Base-by-base conservation (phyloP, 108 stramenopile genomes). In the Nannochloropsis granulata region DNA sequence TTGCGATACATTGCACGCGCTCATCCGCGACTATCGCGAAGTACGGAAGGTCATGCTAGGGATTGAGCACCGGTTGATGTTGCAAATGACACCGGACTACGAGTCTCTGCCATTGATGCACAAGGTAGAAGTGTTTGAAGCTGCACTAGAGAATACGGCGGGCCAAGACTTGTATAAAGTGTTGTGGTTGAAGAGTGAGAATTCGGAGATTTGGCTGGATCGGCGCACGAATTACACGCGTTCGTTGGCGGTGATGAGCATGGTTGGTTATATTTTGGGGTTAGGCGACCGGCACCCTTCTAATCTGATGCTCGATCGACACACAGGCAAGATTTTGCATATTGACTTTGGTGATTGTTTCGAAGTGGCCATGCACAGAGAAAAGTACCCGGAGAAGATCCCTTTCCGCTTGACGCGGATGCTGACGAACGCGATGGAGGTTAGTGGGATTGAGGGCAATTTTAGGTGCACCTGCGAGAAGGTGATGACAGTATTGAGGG, bases 341-440 rank as follows among this genome's bases (percentile, higher is more conserved):
- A 97, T 98, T 88, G 97, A 96, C 91, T 94, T 95, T 83, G 95
- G 94, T 83, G 90, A 92, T 80, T 97, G 99, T 86, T 99, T 98
- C 80, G 99, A 99, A 89, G 98, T 99, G 79, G 97, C 98, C 78
- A 97, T 96, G 97, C 93, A 95, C 81, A 93, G 99, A 24, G 97
- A 97, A 13, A 99, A 98, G 85, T 98, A 93, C 81, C 99, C 99
- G 12, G 99, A 99, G 88, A 95, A 92, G 84, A 94, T 99, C 12
- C 99, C 99, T 0, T 99, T 99, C 86, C 96, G 99, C 34, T 90
- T 99, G 9, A 99, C 99, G 23, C 90, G 99, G n/a, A 99, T 99
- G 99, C 92, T 99, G 24, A 92, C 94, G 79, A 95, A 96, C 81
- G 98, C 99, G 21, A 99, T 99, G 99, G 99, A 98, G 90, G 97